Base-by-base conservation (phyloP, 2,329 filamentous ascomycete genomes). In the Cladophialophora psammophila region DNA sequence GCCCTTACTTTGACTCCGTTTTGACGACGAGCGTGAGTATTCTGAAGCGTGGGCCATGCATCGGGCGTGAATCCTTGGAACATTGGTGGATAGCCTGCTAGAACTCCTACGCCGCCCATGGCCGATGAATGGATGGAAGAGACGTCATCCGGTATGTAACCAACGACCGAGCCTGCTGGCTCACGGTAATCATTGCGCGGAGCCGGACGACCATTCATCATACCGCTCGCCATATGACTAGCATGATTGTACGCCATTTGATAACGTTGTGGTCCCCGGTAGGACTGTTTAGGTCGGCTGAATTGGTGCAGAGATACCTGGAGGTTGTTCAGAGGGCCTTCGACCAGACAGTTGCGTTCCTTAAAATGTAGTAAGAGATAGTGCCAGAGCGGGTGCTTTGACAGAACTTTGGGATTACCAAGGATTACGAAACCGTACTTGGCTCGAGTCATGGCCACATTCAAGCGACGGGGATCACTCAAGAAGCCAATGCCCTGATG, bases 401-500 rank as follows among this genome's bases (percentile, higher is more conserved):
- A 95, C 52, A 99, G 83, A 42, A 99, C 94, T 82, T 98, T 98
- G 36, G 95, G 95, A 76, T 99, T 99, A 70, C 95, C 95, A 8
- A 99, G 88, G 76, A 99, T 97, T 67, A 97, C 95, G 36, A 98
- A 84, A 66, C 95, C 95, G 75, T 94, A 99, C 80, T 97, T 98
- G 69, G 95, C 95, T 83, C 95, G 92, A 59, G 95, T 99, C 72
- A 99, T 86, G 45, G 94, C 95, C 26, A 99, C 95, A 76, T 99
- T 99, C 75, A 99, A 88, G 85, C 95, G 94, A 72, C 95, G 92
- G 60, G 95, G 95, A 74, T 99, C 95, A 68, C 94, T 98, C 84
- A 99, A 84, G 87, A 99, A 99, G 81, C 95, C 95, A 74, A 99
- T 99, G 72, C 95, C 95, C 79, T 99, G 95, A 78, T 98, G 96